Evolutionary conservation across 2,329 filamentous ascomycete species (phyloP), one percentile per base, ranked within the genome.

Genomic region (Monilinia aucupariae): DNA sequence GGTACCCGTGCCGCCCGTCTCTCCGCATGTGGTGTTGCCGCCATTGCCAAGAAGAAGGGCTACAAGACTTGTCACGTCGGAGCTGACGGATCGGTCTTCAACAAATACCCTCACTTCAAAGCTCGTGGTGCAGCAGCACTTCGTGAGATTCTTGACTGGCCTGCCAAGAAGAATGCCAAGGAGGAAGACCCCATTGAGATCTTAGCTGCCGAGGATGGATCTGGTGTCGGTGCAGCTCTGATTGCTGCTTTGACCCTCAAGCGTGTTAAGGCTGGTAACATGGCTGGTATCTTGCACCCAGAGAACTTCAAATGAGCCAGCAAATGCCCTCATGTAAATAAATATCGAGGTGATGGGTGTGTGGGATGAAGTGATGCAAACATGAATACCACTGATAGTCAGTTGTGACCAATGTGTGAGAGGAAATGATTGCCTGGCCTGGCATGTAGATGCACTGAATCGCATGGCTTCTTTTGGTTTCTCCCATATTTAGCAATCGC

Each of bases 31-130:
- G 94, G 94, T 78, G 91, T 99, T 61, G 92, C 93, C 15, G 94
- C 93, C 64, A 97, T 99, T 73, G 92, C 90, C 83, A 96, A 88
- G 79, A 97, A 97, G 87, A 97, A 97, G 84, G 84, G 85, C 69
- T 93, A 92, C 77, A 79, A 89, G 73, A 83, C 84, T 45, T 96
- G 91, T 80, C 94, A 97, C 76, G 94, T 99, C 49, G 94, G 94
- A 71, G 94, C 94, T 59, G 94, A 99, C 74, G 94, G 94, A 45
- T 96, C 91, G 22, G 93, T 99, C 61, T 99, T 99, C 81, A 97
- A 96, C 83, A 97, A 97, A 77, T 99, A 99, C 79, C 94, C 94
- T 15, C 90, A 96, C 78, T 99, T 99, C 85, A 97, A 97, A 82
- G 85, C 87, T 64, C 89, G 94, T 61, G 92, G 93, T 62, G 93